phyloP scores from a whole-genome alignment of 495 filamentous ascomycete genomes.

The Rostrohypoxylon terebratum region DNA sequence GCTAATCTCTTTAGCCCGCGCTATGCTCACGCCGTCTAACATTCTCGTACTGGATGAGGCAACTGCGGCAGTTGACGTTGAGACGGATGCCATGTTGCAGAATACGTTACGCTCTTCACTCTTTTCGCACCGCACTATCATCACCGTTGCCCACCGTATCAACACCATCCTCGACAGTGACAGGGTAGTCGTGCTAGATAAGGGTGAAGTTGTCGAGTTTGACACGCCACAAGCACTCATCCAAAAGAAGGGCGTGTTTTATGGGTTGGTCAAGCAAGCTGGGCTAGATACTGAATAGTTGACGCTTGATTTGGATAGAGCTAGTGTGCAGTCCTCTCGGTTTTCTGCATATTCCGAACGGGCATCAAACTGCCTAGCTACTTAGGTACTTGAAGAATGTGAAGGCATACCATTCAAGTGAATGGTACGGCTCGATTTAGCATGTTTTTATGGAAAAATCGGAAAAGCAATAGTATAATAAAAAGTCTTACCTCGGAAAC shows the following conservation, averaged over 20 bases:
- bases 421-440: background rate
- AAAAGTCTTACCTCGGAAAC: slow-evolving; percentile 3
- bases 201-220: slow-evolving; percentile 63
- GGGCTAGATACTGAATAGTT: slow-evolving; percentile 55
- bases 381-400: slow-evolving; percentile 6
- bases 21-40: slow-evolving; percentile 93
- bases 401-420: slow-evolving; percentile 1
- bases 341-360: slow-evolving; percentile 22
- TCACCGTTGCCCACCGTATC: slow-evolving; percentile 97
- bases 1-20: slow-evolving; percentile 90
- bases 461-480: slow-evolving; percentile 22
- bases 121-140: slow-evolving; percentile 92
- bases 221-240: slow-evolving; percentile 59
- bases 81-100: slow-evolving; percentile 89
- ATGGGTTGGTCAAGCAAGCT: slow-evolving; percentile 61
- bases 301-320: background rate
- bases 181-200: slow-evolving; percentile 81
- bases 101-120: slow-evolving; percentile 69
- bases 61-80: slow-evolving; percentile 94
- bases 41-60: slow-evolving; percentile 98
- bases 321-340: slow-evolving; percentile 16
- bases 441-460: background rate
- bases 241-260: slow-evolving; percentile 58
- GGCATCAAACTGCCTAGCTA: slow-evolving; percentile 3
- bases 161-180: slow-evolving; percentile 97